phyloP scores from a whole-genome alignment of 495 filamentous ascomycete genomes.

The Parathielavia hyrcaniae region DNA sequence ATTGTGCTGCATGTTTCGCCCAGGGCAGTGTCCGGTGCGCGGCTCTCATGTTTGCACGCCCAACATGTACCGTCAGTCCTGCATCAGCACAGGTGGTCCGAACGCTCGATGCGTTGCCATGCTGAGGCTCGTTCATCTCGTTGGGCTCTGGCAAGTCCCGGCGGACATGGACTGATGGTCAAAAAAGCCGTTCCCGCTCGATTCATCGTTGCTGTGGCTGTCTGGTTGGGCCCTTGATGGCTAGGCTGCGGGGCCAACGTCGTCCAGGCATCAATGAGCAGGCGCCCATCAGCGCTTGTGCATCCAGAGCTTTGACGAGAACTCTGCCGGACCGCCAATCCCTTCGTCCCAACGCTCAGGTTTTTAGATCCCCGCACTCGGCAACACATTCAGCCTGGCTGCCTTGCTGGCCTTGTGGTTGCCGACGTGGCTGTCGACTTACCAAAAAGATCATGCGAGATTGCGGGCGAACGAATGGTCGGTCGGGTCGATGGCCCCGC shows the following conservation, averaged over 20 bases:
- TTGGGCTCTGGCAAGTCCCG: not conserved
- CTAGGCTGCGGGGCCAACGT: not conserved
- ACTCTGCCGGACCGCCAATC: not conserved
- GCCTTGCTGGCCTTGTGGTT: constrained; percentile 6
- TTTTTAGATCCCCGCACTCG: not conserved
- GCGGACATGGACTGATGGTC: not conserved
- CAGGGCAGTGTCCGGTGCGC: not conserved
- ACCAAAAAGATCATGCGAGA: not conserved
- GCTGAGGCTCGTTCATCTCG: not conserved
- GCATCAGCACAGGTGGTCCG: too few species aligned
- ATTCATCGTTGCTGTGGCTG: not conserved
- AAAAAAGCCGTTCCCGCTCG: not conserved
- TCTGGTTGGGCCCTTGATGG: not conserved
- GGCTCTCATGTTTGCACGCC: not conserved
- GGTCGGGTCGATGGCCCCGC: not conserved
- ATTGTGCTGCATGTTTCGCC: not conserved
- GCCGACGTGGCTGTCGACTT: not conserved
- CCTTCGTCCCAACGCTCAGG: not conserved
- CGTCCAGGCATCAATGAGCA: not conserved
- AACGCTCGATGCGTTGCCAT: too few species aligned
- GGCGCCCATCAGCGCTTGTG: not conserved
- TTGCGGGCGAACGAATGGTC: not conserved
- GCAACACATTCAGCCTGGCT: constrained; percentile 4
- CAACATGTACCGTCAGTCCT: not conserved
- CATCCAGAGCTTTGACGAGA: not conserved